Evolutionary conservation across 2,329 filamentous ascomycete genomes (phyloP), one percentile per base, ranked within the genome.

Genomic region (Claviceps lovelessii): DNA sequence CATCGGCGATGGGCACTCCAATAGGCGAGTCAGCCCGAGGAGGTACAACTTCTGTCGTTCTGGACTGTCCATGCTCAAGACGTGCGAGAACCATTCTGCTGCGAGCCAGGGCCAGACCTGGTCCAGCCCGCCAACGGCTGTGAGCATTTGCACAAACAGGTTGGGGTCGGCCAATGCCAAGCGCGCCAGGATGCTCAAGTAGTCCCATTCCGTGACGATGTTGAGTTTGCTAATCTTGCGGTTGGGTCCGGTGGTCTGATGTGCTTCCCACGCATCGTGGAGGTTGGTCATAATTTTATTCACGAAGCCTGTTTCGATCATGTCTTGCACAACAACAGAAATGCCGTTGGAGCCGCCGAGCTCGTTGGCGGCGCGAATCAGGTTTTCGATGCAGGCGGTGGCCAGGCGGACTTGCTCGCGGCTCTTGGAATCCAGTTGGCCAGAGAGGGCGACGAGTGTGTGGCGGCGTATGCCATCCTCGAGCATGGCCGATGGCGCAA

Each of bases 241-340:
- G 63, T 88, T 86, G 0, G 91, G 90, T 0, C 93, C 91, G 0
- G 86, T 87, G 0, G 86, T 88, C 66, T 94, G 84, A 61, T 87
- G 84, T 3, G 88, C 84, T 63, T 86, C 79, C 77, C 81, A 84
- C 3, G 84, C 79, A 53, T 84, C 78, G 63, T 81, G 82, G 1
- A 91, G 75, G 9, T 79, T 80, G 59, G 80, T 76, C 17, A 91
- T 72, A 7, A 90, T 75, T 52, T 78, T 79, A 42, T 74, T 72
- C 47, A 88, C 72, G 58, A 88, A 79, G 1, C 79, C 81, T 37
- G 74, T 78, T 51, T 80, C 76, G 7, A 86, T 69, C 62, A 90
- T 76, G 61, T 86, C 84, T 55, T 78, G 78, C 2, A 83, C 75
- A 3, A 90, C 73, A n/a, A 83, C 67, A 3, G 75, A 74, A 19